Evolutionary conservation across 306 rosid genomes (phyloP), one percentile per base, ranked within the genome.

Genomic region (Crotalaria pallida): DNA sequence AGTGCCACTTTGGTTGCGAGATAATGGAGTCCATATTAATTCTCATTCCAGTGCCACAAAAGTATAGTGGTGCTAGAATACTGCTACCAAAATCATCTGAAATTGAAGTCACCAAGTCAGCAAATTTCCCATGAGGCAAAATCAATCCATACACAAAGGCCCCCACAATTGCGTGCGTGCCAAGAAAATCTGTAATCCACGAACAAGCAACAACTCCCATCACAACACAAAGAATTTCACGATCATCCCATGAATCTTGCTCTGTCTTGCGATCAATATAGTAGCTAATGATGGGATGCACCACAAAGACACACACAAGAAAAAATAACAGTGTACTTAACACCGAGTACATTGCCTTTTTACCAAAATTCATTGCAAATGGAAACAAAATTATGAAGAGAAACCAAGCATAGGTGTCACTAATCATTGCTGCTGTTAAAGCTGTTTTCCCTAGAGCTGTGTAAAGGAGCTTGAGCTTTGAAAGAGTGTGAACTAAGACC

Each of bases 61-160:
- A 84, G 71, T 53, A 79, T 0, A 66, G 26, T 0, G 85, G 85
- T 4, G 65, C 41, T 1, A 84, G 3, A 49, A 78, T n/a, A 0
- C 69, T 81, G 3, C 60, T 27, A 15, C 23, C 77, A 61, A 84
- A 80, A 53, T 78, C 81, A 49, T 84, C 74, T 2, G 64, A 23
- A 24, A 56, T 7, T 1, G 82, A 74, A 10, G 36, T 44, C 4
- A 78, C 10, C 23, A 19, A 8, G 22, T 66, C 85, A 0, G 77
- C 76, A 27, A 84, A 79, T 36, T 2, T 73, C 0, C 76, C 80
- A 19, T 79, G 81, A 27, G 88, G 88, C 5, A 84, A 58, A 58
- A 81, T 81, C n/a, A 84, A 58, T 4, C 86, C 86, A 9, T 21
- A 81, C 34, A 84, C 67, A 69, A 81, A 84, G 22, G 88, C 88